A percentile compares a stretch with the other conserved stretches of the same genome.
phyloP scores from a whole-genome alignment of 2,329 filamentous ascomycete species.

The Davidsoniella eucalypti region DNA sequence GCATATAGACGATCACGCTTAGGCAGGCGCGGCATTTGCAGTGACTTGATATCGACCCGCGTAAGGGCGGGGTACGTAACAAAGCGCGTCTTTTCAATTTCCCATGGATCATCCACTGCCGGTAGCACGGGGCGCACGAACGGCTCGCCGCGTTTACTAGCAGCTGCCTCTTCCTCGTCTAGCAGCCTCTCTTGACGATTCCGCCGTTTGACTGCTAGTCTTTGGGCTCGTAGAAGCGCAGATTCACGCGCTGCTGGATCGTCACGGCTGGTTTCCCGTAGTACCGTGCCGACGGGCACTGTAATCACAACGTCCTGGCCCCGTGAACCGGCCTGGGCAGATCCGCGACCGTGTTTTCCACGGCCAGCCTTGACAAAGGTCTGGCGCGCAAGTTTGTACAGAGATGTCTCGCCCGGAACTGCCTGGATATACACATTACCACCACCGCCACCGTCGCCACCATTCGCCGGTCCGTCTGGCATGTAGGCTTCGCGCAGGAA shows the following conservation, averaged over 20 bases:
- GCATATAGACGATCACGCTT: constrained; percentile 37
- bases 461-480: constrained; percentile 77
- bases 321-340: constrained; percentile 54
- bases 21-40: constrained; percentile 35
- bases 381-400: constrained; percentile 76
- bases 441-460: constrained; percentile 81
- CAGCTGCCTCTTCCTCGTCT: constrained; percentile 18
- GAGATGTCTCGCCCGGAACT: constrained; percentile 72
- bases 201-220: constrained; percentile 20
- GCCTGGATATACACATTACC: constrained; percentile 93
- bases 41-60: constrained; percentile 45
- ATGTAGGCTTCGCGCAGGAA: constrained; percentile 87
- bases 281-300: constrained; percentile 82
- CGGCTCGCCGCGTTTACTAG: constrained; percentile 13
- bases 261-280: constrained; percentile 62
- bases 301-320: constrained; percentile 79
- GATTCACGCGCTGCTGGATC: constrained; percentile 60
- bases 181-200: constrained; percentile 20
- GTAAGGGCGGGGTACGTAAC: constrained; percentile 67
- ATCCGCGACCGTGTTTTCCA: constrained; percentile 66
- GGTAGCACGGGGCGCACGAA: constrained; percentile 8
- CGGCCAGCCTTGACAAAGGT: constrained; percentile 57
- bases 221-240: constrained; percentile 20
- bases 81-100: constrained; percentile 54
- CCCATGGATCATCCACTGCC: constrained; percentile 20